These are phyloP conservation scores for Aphanomyces astaci DNA, from an alignment of 352 stramenopile genomes.

Conservation along the genomic window DNA sequence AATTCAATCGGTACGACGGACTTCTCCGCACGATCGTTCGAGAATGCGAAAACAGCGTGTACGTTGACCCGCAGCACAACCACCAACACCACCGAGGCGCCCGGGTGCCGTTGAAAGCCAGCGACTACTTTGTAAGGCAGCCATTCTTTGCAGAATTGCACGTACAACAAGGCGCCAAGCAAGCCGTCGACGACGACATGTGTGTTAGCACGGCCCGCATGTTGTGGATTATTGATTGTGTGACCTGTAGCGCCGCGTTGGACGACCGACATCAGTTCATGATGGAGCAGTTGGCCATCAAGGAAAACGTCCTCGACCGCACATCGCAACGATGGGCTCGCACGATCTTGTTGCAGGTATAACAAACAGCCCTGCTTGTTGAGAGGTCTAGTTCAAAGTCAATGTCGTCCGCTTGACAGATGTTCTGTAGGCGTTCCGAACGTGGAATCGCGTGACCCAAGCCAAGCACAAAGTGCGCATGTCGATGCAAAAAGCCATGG, in stretches of 20 bases:
- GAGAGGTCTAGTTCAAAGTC: no score
- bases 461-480: not conserved
- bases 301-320: conserved; percentile 56
- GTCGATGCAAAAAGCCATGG: conserved; percentile 2
- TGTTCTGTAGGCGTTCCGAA: not conserved
- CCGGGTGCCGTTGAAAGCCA: conserved; percentile 22
- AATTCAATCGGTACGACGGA: conserved; percentile 43
- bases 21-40: conserved; percentile 30
- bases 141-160: conserved; percentile 55
- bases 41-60: conserved; percentile 40
- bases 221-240: not conserved
- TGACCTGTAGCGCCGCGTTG: conserved; percentile 25
- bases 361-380: not conserved
- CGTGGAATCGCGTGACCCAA: not conserved
- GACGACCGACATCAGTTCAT: conserved; percentile 45
- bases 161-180: conserved; percentile 34
- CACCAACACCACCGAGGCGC: not conserved
- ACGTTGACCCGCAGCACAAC: conserved; percentile 26
- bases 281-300: conserved; percentile 44
- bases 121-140: conserved; percentile 29
- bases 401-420: no score
- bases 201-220: conserved; percentile 7
- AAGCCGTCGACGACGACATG: conserved; percentile 32
- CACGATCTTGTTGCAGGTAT: conserved; percentile 38
- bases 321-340: conserved; percentile 43